Evolutionary conservation across 2,329 filamentous ascomycete species (phyloP), one percentile per base, ranked within the genome.

Genomic region (Dryadomyces quercus-mongolicae): DNA sequence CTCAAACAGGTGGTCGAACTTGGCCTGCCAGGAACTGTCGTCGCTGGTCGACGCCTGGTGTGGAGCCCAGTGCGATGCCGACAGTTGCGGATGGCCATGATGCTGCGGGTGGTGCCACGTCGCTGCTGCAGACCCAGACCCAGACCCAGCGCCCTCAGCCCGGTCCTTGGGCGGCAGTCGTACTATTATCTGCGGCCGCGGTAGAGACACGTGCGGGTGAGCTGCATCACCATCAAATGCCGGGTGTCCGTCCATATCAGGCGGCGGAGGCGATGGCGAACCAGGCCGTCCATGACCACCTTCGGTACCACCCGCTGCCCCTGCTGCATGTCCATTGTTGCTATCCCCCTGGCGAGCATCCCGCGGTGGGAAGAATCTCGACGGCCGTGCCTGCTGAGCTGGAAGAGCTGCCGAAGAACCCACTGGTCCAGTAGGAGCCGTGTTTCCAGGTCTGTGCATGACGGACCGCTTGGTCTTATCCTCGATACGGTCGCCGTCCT

Each of bases 1-100:
- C 60, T 82, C 80, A 40, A 95, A 76, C 47, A 95, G 75, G 48
- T 78, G 84, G 67, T 95, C 90, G 66, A 96, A 90, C 62, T 83
- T 83, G 62, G 86, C 84, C 67, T 95, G 89, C 90, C 90, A 62
- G 2, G 55, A 56, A 3, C 48, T 44, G 36, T 52, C 55, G 6
- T 58, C 15, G 12, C 50, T 15, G 6, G 51, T 16, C 52, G 64
- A 38, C 7, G 21, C 6, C 16, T 49, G 43, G 36, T 21, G 49
- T 5, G 38, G 55, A 7, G 53, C 38, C 6, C 48, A 18, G 2
- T 25, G 54, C 45, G 52, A 13, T 21, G 49, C 40, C 25, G 46
- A 49, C 36, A 40, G 36, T 12, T 40, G 51, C 16, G 42, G n/a
- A 12, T 48, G 47, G 21, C 12, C 40, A 21, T 56, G 45, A 13